These are phyloP conservation scores for Candolleomyces aberdarensis DNA, from an alignment of 768 basidiomycete species.

Conservation along the genomic window DNA sequence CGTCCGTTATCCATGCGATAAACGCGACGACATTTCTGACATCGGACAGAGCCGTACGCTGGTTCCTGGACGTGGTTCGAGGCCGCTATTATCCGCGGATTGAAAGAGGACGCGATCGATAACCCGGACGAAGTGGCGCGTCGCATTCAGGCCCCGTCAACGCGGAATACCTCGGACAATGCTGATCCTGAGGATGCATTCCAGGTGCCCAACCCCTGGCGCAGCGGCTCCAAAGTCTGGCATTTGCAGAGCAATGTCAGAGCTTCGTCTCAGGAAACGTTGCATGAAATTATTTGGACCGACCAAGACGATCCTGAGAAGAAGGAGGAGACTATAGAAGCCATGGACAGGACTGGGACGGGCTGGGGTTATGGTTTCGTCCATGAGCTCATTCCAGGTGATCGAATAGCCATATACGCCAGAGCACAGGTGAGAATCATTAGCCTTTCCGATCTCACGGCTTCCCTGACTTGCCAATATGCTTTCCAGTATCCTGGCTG, in stretches of 20 bases:
- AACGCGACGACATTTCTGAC: not conserved
- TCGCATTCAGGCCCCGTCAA: not conserved
- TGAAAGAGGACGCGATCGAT: not conserved
- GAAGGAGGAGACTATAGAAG: conserved; percentile 4
- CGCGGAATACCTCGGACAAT: not conserved
- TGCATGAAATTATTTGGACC: conserved; percentile 24
- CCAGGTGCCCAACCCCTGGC: conserved; percentile 10
- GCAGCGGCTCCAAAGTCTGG: conserved; percentile 17
- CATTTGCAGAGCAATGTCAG: conserved; percentile 26
- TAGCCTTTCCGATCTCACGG: not conserved
- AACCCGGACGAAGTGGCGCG: not conserved
- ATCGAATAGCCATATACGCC: conserved; percentile 22
- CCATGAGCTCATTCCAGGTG: conserved; percentile 9
- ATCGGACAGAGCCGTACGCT: conserved; percentile 24
- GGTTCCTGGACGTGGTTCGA: conserved; percentile 33
- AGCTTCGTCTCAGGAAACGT: conserved; percentile 13
- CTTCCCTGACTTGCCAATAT: not conserved
- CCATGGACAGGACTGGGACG: conserved; percentile 11
- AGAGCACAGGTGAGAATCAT: conserved; percentile 22
- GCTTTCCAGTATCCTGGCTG: conserved; percentile 25
- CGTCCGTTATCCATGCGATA: not conserved
- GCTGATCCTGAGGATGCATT: conserved; percentile 9
- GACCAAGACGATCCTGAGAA: not conserved
- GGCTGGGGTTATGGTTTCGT: conserved; percentile 17
- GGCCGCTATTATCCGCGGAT: conserved; percentile 23